Conservation (phyloP, 129 eudicot species). For the Lonicera japonica region DNA sequence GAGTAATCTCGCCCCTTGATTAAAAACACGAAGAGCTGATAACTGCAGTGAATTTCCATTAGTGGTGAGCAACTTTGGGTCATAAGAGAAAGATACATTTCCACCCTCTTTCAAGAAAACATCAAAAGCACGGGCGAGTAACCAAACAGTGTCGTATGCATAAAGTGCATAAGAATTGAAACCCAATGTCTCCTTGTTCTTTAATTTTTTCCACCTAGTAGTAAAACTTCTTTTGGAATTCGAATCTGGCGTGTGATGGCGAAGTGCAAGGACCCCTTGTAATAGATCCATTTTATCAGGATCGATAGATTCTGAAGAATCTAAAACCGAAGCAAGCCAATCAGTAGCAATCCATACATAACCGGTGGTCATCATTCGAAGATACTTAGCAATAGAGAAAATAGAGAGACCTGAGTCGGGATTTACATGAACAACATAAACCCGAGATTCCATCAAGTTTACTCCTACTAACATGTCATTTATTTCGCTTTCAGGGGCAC, state of each 20-base stretch:
- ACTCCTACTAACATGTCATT: constrained; percentile 46
- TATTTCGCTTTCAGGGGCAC: constrained; percentile 39
- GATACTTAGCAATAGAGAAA: constrained; percentile 55
- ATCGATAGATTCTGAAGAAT: constrained; percentile 41
- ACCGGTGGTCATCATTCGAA: constrained; percentile 68
- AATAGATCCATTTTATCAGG: constrained; percentile 42
- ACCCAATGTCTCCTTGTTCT: constrained; percentile 28
- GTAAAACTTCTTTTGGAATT: constrained; percentile 33
- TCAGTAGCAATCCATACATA: constrained; percentile 93
- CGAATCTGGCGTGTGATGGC: constrained; percentile 69
- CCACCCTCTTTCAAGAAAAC: constrained; percentile 42
- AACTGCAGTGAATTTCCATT: constrained; percentile 42
- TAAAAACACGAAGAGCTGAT: constrained; percentile 47
- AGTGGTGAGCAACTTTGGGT: constrained; percentile 35
- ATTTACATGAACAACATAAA: constrained; percentile 81
- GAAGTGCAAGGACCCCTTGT: constrained; percentile 75
- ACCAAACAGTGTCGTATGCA: constrained; percentile 90
- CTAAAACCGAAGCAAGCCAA: constrained; percentile 84
- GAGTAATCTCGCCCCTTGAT: constrained; percentile 62
- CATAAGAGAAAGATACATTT: constrained; percentile 48
- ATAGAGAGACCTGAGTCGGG: constrained; percentile 75
- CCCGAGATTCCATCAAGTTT: constrained; percentile 76
- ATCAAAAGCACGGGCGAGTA: constrained; percentile 85
- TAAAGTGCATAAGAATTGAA: constrained; percentile 78
- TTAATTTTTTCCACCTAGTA: constrained; percentile 43